These are phyloP conservation scores for Calonectria pseudoreteaudii DNA, from an alignment of 2,329 filamentous ascomycete species.

Conservation along the genomic window DNA sequence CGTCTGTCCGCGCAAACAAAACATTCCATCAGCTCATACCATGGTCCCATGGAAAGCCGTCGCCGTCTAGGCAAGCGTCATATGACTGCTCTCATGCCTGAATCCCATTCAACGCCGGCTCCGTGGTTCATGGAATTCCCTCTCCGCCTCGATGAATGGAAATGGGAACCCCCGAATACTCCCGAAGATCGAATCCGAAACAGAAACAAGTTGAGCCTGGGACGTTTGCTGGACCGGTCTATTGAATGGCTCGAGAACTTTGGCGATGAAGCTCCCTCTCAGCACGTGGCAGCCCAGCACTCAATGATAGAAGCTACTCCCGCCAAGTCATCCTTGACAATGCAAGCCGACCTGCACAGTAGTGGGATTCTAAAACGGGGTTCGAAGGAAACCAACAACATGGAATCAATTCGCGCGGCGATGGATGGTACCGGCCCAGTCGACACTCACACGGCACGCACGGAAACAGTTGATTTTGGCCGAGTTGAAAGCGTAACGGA, in stretches of 20 bases:
- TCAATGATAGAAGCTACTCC: neutral
- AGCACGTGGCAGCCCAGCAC: neutral
- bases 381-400: neutral
- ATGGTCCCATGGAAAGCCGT: slow-evolving; percentile 67
- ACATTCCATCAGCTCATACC: slow-evolving; percentile 55
- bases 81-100: slow-evolving; percentile 63
- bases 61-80: slow-evolving; percentile 65
- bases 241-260: slow-evolving; percentile 43
- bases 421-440: neutral
- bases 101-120: slow-evolving; percentile 50
- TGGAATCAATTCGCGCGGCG: neutral
- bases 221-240: slow-evolving; percentile 41
- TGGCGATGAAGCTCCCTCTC: neutral
- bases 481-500: neutral
- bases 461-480: neutral
- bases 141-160: slow-evolving; percentile 60
- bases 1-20: slow-evolving; percentile 31
- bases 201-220: slow-evolving; percentile 37
- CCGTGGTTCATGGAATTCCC: slow-evolving; percentile 61
- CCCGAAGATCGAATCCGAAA: slow-evolving; percentile 43
- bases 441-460: neutral
- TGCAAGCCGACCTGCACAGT: too few species aligned
- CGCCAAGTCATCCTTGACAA: neutral
- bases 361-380: neutral
- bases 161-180: slow-evolving; percentile 63